A percentile compares a stretch with the other conserved stretches of the same genome.
These are phyloP conservation scores for Ilex aquifolium DNA, from an alignment of 257 asterid species.

Conservation along the genomic window DNA sequence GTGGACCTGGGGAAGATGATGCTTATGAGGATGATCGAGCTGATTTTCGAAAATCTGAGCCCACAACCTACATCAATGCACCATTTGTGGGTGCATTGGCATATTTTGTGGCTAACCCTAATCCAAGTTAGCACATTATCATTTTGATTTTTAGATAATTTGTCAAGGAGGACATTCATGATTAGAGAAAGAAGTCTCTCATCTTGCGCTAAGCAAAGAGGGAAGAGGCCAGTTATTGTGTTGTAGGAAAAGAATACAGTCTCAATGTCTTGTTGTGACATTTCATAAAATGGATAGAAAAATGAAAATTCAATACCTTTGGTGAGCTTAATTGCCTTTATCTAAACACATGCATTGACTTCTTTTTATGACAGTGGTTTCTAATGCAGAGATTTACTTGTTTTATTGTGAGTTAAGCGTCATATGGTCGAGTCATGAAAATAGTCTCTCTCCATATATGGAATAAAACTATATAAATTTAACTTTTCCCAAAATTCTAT, in stretches of 20 bases:
- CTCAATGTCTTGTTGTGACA: slow-evolving; percentile 24
- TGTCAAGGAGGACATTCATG: neutral
- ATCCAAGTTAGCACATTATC: slow-evolving; percentile 17
- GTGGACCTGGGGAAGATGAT: slow-evolving; percentile 90
- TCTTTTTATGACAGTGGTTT: too few relatives aligned
- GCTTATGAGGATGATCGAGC: slow-evolving; percentile 56
- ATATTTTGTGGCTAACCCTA: slow-evolving; percentile 64
- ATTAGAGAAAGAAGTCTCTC: slow-evolving; percentile 47
- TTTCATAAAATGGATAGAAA: too few relatives aligned
- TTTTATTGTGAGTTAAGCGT: too few relatives aligned
- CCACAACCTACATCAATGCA: slow-evolving; percentile 92
- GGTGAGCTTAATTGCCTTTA: too few relatives aligned
- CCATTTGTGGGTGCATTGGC: slow-evolving; percentile 93
- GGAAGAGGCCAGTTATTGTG: slow-evolving; percentile 43
- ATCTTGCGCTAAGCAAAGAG: slow-evolving; percentile 57
- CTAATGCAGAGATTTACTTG: too few relatives aligned
- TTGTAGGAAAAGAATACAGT: slow-evolving; percentile 18
- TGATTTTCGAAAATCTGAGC: slow-evolving; percentile 66
- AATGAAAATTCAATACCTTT: neutral
- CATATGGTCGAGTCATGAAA: too few relatives aligned
- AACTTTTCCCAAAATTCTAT: too few relatives aligned
- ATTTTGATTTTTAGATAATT: slow-evolving; percentile 3
- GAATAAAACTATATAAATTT: too few relatives aligned
- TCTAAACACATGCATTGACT: too few relatives aligned
- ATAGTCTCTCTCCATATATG: too few relatives aligned